Conservation (phyloP, 2,329 filamentous ascomycete genomes). For the Penicillium sp. region DNA sequence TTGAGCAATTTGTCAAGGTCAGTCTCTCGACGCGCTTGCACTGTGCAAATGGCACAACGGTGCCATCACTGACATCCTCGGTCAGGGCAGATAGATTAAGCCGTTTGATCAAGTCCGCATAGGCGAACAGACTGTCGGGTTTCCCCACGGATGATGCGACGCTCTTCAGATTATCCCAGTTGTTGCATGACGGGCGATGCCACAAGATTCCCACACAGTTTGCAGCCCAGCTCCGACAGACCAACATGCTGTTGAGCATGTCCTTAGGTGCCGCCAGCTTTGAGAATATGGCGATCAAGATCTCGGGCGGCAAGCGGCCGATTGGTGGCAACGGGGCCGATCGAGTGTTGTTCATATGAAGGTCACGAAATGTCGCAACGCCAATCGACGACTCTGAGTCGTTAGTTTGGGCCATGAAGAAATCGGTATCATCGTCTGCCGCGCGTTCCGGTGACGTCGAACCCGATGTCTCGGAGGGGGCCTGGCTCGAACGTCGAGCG, state of each 20-base stretch:
- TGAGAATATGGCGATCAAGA: slow-evolving; percentile 86
- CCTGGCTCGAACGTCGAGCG: slow-evolving; percentile 35
- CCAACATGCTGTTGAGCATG: slow-evolving; percentile 80
- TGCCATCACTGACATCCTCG: slow-evolving; percentile 78
- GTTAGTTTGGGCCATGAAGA: slow-evolving; percentile 74
- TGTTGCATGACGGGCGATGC: slow-evolving; percentile 88
- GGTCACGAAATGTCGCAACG: slow-evolving; percentile 68
- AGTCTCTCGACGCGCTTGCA: slow-evolving; percentile 91
- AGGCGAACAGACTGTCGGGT: slow-evolving; percentile 74
- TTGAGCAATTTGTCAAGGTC: slow-evolving; percentile 82
- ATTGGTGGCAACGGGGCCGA: slow-evolving; percentile 53
- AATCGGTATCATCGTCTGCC: slow-evolving; percentile 86
- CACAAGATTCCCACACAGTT: slow-evolving; percentile 91
- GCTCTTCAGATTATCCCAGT: slow-evolving; percentile 70
- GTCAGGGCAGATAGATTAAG: slow-evolving; percentile 80
- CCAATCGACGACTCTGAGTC: slow-evolving; percentile 91
- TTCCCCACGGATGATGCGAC: slow-evolving; percentile 74
- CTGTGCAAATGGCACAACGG: slow-evolving; percentile 68
- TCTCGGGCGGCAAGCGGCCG: slow-evolving; percentile 81
- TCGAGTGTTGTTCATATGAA: slow-evolving; percentile 54
- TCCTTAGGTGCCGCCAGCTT: slow-evolving; percentile 72
- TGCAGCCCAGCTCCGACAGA: slow-evolving; percentile 88
- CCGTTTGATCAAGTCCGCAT: slow-evolving; percentile 83
- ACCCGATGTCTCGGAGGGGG: slow-evolving; percentile 39
- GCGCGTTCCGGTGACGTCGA: slow-evolving; percentile 49